phyloP scores from a whole-genome alignment of 2,329 filamentous ascomycete species.

The Tolypocladium capitatum region DNA sequence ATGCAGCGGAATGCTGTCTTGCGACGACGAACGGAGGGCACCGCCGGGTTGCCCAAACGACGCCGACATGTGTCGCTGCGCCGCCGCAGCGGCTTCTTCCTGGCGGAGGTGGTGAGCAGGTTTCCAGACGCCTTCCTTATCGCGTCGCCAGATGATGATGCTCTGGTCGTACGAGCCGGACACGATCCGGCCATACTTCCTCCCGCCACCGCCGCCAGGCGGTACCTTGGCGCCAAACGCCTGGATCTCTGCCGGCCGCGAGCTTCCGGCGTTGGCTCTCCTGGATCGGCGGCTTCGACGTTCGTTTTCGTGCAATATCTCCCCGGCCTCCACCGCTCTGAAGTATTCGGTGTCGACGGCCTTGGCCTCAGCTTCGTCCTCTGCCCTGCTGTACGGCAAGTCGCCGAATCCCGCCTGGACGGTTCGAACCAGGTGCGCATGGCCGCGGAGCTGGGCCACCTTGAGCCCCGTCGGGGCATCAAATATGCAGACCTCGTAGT shows the following conservation, averaged over 20 bases:
- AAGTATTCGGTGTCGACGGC: slow-evolving; percentile 64
- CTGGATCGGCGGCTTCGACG: slow-evolving; percentile 23
- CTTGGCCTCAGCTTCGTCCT: slow-evolving; percentile 60
- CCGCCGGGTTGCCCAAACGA: background rate
- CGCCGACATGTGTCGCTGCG: slow-evolving; percentile 18
- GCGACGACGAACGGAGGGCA: background rate
- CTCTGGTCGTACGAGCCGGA: slow-evolving; percentile 94
- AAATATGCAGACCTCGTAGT: slow-evolving; percentile 92
- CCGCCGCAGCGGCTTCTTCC: slow-evolving; percentile 50
- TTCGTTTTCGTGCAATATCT: slow-evolving; percentile 23
- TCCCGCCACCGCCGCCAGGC: slow-evolving; percentile 81
- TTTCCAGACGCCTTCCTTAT: slow-evolving; percentile 74
- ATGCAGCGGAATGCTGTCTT: background rate
- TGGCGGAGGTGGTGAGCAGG: slow-evolving; percentile 63
- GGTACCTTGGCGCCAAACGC: slow-evolving; percentile 78
- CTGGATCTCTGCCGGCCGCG: slow-evolving; percentile 60
- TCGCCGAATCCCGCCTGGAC: slow-evolving; percentile 93
- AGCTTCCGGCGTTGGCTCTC: slow-evolving; percentile 56
- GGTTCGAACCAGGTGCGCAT: slow-evolving; percentile 76
- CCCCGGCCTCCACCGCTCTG: slow-evolving; percentile 39
- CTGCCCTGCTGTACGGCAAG: slow-evolving; percentile 62
- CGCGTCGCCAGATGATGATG: slow-evolving; percentile 87
- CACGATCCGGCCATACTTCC: slow-evolving; percentile 84
- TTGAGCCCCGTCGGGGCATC: slow-evolving; percentile 76
- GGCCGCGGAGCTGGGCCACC: slow-evolving; percentile 74